Evolutionary conservation across 176 grass and related monocot species (phyloP).

Genomic region (Cocos nucifera): DNA sequence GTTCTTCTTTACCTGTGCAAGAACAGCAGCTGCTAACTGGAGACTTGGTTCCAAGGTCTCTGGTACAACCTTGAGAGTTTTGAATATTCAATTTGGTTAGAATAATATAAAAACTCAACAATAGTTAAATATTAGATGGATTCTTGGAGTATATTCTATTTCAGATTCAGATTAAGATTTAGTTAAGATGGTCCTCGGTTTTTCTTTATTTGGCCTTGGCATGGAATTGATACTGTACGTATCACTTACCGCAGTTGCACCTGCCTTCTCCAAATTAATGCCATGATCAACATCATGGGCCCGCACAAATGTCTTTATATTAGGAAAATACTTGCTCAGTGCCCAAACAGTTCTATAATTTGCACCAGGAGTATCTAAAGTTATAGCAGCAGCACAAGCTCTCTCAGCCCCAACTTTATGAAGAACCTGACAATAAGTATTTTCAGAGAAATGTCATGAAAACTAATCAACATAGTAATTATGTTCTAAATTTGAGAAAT

Average conservation of each 20-base stretch:
- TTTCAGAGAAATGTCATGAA: slow-evolving; percentile 10
- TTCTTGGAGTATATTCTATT: too few relatives aligned
- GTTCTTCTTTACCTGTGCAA: slow-evolving; percentile 62
- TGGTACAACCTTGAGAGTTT: slow-evolving; percentile 61
- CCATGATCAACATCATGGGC: slow-evolving; percentile 98
- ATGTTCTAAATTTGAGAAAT: not conserved
- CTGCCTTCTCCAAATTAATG: slow-evolving; percentile 97
- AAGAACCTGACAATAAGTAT: slow-evolving; percentile 51
- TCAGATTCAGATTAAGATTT: too few relatives aligned
- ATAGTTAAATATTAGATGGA: too few relatives aligned
- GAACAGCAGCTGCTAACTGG: slow-evolving; percentile 92
- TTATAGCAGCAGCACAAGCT: slow-evolving; percentile 93
- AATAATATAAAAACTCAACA: not conserved
- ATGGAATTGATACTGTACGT: not conserved
- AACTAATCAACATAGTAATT: not conserved
- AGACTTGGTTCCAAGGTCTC: slow-evolving; percentile 99
- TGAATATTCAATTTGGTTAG: not conserved
- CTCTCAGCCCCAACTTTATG: slow-evolving; percentile 99
- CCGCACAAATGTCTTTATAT: slow-evolving; percentile 95
- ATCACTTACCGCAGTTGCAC: slow-evolving; percentile 79
- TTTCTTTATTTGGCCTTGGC: too few relatives aligned
- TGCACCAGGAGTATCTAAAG: slow-evolving; percentile 96
- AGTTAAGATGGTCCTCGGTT: too few relatives aligned
- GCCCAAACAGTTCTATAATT: slow-evolving; percentile 99
- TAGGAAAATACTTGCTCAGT: slow-evolving; percentile 92